Evolutionary conservation across 805 yeast genomes (phyloP), one percentile per base, ranked within the genome.

Genomic region (Wickerhamomyces silvicola): DNA sequence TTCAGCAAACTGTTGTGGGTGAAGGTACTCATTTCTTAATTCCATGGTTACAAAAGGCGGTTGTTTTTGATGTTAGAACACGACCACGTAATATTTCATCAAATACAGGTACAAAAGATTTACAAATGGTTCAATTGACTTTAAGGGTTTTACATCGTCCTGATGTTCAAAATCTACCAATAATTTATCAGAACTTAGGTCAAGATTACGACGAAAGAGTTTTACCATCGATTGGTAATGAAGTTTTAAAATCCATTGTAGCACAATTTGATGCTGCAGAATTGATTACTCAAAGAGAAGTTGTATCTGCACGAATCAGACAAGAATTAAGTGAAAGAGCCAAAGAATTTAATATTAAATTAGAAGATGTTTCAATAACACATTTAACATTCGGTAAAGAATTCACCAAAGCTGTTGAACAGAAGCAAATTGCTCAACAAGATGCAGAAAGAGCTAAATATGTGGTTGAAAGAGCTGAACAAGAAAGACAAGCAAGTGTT

Each of bases 381-480:
- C 98, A 92, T 62, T 80, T 92, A 85, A 85, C 97, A 1, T 92
- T 92, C 59, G 97, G 98, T 33, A 74, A 72, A 43, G 98, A 92
- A 56, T 92, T 92, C 68, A 92, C 98, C 33, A 88, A 84, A 61
- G 97, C 98, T 21, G 98, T 92, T 38, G 98, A 92, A 65, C 95
- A 85, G 65, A 92, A 92, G 59, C 97, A 92, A 64, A 94, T 92
- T 62, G 98, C 98, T 20, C 98, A 92, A 66, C 98, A 92, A 64
- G 98, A 92, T 56, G 97, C 98, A 16, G 97, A 92, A 67, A 75
- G 98, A 46, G 96, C 97, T 37, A 82, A 81, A 53, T 92, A 76
- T 55, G 68, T 85, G 32, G 97, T 92, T 35, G 97, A 88, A 55
- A 82, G 82, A 56, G 97, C 97, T 7, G 97, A 92, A 60, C 98